Evolutionary conservation across 2,329 filamentous ascomycete genomes (phyloP).

Genomic region (Microcyclospora tardicrescens): DNA sequence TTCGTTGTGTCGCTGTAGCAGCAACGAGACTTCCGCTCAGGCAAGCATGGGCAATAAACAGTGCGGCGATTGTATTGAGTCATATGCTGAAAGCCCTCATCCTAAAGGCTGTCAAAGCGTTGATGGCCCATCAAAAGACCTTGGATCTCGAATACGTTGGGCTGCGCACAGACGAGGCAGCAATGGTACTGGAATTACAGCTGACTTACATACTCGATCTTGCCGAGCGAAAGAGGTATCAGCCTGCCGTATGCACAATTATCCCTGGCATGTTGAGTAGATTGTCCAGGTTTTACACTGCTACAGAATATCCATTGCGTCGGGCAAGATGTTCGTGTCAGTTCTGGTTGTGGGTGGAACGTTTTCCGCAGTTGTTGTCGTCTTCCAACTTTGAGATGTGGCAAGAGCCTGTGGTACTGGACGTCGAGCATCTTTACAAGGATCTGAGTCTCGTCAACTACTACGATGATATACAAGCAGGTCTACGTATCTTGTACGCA

Average conservation of each 20-base stretch:
- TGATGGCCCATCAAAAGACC: slow-evolving; percentile 7
- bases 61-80: slow-evolving; percentile 8
- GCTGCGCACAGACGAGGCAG: slow-evolving; percentile 20
- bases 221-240: slow-evolving; percentile 12
- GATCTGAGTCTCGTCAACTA: slow-evolving; percentile 25
- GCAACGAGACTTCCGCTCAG: slow-evolving; percentile 36
- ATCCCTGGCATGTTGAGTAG: slow-evolving; percentile 8
- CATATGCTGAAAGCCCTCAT: slow-evolving; percentile 12
- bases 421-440: slow-evolving; percentile 8
- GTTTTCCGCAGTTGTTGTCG: no score
- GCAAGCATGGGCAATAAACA: slow-evolving; percentile 12
- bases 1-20: slow-evolving; percentile 40
- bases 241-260: slow-evolving; percentile 5
- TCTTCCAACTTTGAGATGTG: slow-evolving; percentile 5
- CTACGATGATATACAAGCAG: slow-evolving; percentile 24
- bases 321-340: slow-evolving; percentile 8
- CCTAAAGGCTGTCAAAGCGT: slow-evolving; percentile 5
- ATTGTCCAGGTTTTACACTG: slow-evolving; percentile 12
- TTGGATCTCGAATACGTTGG: slow-evolving; percentile 22
- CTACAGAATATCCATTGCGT: slow-evolving; percentile 15
- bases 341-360: no score
- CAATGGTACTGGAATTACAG: slow-evolving; percentile 31
- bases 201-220: slow-evolving; percentile 16
- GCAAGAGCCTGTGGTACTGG: slow-evolving; percentile 1
- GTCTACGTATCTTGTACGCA: slow-evolving; percentile 28